phyloP scores from a whole-genome alignment of 306 rosid genomes.

The Benincasa hispida region DNA sequence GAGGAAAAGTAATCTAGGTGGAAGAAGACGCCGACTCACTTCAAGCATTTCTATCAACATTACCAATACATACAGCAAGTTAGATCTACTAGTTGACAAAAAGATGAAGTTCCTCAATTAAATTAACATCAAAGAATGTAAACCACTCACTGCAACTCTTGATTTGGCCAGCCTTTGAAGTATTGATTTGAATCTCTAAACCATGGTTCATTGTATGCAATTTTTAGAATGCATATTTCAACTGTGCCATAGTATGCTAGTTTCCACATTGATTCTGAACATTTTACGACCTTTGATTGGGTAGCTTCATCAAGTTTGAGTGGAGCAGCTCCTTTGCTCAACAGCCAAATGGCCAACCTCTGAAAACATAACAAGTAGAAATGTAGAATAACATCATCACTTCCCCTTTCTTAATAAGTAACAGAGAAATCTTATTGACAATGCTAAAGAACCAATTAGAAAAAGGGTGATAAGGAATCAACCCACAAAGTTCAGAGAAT shows the following conservation, averaged over 20 bases:
- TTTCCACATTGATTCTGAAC: conserved; percentile 97
- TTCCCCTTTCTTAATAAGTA: neutral
- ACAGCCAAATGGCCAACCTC: conserved; percentile 56
- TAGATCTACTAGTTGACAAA: neutral
- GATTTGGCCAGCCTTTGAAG: conserved; percentile 86
- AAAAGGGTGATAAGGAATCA: neutral
- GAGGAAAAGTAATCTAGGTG: neutral
- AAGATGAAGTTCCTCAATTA: neutral
- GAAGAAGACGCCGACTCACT: neutral
- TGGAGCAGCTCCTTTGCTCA: conserved; percentile 37
- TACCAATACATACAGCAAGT: neutral
- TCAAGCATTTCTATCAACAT: neutral
- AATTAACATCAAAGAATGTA: conserved; percentile 2
- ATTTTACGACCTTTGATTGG: conserved; percentile 58
- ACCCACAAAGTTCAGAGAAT: neutral
- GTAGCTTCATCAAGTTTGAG: conserved; percentile 50
- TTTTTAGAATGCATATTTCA: conserved; percentile 56
- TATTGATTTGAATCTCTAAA: conserved; percentile 46
- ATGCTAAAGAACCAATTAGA: neutral
- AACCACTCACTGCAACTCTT: conserved; percentile 66
- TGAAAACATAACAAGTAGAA: conserved; percentile 18
- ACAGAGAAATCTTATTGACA: neutral
- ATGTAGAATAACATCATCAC: neutral
- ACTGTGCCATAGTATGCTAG: conserved; percentile 63
- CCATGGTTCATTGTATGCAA: conserved; percentile 62